These are phyloP conservation scores for Casuarina cunninghamiana DNA, from an alignment of 306 rosid species.

Conservation along the genomic window DNA sequence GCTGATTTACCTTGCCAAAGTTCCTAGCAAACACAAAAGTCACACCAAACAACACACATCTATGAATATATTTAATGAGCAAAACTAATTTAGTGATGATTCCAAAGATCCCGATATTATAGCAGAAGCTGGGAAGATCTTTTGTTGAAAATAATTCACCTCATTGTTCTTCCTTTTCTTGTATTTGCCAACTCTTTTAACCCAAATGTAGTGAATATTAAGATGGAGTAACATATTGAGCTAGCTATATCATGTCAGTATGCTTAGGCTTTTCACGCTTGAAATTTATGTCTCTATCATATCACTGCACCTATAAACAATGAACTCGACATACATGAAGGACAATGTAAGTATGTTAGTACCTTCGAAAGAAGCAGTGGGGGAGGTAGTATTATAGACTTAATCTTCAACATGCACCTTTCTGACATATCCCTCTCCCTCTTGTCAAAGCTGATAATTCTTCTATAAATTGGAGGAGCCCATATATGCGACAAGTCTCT, in stretches of 20 bases:
- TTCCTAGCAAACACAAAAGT: background rate
- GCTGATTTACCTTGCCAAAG: background rate
- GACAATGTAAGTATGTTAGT: conserved; percentile 12
- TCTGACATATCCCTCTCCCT: conserved; percentile 83
- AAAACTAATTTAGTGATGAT: background rate
- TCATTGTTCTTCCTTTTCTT: background rate
- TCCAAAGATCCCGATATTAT: background rate
- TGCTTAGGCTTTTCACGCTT: conserved; percentile 11
- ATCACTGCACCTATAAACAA: background rate
- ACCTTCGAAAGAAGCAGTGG: conserved; percentile 73
- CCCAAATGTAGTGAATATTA: background rate
- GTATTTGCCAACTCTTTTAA: too few relatives aligned
- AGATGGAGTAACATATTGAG: background rate
- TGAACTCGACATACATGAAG: background rate
- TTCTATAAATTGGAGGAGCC: conserved; percentile 76
- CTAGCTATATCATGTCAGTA: background rate
- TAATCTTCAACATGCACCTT: conserved; percentile 71
- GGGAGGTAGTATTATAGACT: conserved; percentile 66
- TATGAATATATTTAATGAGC: background rate
- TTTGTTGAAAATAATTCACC: background rate
- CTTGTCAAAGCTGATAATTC: conserved; percentile 79
- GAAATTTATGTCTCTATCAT: conserved; percentile 5
- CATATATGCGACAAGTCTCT: conserved; percentile 68
- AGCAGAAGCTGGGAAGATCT: background rate
- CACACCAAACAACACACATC: background rate